Conservation (phyloP, 2,329 filamentous ascomycete species). For the Aspergillus tanneri region DNA sequence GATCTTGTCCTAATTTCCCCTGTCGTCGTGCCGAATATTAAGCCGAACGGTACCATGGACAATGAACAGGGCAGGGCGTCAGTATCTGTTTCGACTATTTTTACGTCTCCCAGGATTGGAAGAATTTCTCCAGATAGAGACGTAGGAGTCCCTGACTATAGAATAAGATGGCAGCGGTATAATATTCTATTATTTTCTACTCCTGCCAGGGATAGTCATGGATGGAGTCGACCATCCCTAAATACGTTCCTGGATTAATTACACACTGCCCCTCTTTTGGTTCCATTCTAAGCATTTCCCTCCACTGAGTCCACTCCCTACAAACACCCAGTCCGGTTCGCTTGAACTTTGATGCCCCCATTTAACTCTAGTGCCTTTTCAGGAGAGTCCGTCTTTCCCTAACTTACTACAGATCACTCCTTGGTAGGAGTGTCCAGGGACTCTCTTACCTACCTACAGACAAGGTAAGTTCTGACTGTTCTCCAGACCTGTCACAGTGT, state of each 20-base stretch:
- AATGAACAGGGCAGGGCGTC: not conserved
- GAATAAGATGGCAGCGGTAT: no score
- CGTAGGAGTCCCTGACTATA: no score
- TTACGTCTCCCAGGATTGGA: not conserved
- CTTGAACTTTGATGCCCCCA: constrained; percentile 19
- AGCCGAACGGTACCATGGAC: no score
- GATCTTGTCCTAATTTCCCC: constrained; percentile 7
- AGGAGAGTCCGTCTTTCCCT: constrained; percentile 15
- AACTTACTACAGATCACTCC: not conserved
- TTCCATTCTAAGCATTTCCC: constrained; percentile 10
- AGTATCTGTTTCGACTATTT: not conserved
- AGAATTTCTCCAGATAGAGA: not conserved
- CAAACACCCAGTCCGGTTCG: constrained; percentile 11
- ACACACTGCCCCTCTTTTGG: constrained; percentile 5
- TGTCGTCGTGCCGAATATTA: constrained; percentile 9
- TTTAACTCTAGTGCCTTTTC: constrained; percentile 19
- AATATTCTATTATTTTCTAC: no score
- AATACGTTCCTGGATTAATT: constrained; percentile 7
- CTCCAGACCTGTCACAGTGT: constrained; percentile 19
- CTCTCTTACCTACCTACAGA: no score
- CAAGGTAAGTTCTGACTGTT: not conserved
- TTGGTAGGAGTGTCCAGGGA: no score
- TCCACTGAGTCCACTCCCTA: constrained; percentile 4
- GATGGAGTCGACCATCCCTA: no score
- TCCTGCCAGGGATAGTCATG: no score